phyloP scores from a whole-genome alignment of 805 yeast species.

The Saccharomycopsis capsularis region DNA sequence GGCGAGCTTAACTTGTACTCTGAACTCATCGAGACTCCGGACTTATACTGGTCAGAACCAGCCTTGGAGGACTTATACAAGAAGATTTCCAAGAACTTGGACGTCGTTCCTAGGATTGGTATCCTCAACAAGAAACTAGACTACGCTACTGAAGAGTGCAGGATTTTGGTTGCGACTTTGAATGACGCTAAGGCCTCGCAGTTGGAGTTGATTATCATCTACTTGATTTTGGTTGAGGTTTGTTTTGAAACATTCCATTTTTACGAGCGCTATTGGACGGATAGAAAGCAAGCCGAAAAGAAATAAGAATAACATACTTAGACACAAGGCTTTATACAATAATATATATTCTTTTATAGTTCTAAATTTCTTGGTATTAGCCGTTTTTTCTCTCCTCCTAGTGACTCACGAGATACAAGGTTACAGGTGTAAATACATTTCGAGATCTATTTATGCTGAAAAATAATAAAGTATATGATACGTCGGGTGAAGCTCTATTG shows the following conservation, averaged over 20 bases:
- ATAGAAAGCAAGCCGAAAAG: too few species aligned
- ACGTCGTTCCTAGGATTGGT: constrained; percentile 67
- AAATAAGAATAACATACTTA: too few species aligned
- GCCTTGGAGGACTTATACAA: constrained; percentile 70
- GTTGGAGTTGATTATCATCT: constrained; percentile 83
- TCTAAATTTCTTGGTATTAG: too few species aligned
- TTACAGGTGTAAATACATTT: too few species aligned
- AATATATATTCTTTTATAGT: too few species aligned
- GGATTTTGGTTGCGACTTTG: constrained; percentile 66
- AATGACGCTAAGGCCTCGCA: constrained; percentile 71
- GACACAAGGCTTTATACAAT: too few species aligned
- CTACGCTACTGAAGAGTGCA: constrained; percentile 83
- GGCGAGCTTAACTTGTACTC: constrained; percentile 82
- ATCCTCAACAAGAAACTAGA: constrained; percentile 81
- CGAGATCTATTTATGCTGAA: too few species aligned
- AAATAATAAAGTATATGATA: too few species aligned
- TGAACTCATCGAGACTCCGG: constrained; percentile 78
- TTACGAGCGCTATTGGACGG: constrained; percentile 36
- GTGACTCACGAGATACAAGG: too few species aligned
- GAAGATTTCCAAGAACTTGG: constrained; percentile 62
- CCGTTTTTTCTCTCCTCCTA: too few species aligned
- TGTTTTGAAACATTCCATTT: constrained; percentile 74
- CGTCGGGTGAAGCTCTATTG: too few species aligned
- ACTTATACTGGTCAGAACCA: constrained; percentile 90
- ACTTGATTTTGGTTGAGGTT: constrained; percentile 78